Base-by-base conservation (phyloP, 345 rosid species). In the Reutealis trisperma region DNA sequence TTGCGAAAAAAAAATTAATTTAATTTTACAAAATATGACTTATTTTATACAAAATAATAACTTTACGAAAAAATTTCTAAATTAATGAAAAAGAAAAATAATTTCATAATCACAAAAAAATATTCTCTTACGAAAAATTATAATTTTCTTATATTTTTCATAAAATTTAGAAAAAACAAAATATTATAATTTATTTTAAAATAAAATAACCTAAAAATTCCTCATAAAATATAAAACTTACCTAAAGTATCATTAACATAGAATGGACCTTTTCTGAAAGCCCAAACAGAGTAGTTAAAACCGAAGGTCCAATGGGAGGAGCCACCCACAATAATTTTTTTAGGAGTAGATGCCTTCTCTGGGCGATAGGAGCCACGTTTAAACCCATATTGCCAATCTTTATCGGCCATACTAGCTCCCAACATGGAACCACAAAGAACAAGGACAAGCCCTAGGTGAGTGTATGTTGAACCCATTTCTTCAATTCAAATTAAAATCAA, bases 211-310 rank as follows among this genome's bases (percentile, higher is more conserved):
- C 5, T 34, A 34, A 34, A 34, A 34, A 34, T 1, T 2, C 5
- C 3, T 34, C 41, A 34, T 34, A 2, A 34, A 34, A n/a, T 6
- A 34, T 34, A 34, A 2, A 34, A 37, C 80, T 76, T 15, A 90
- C 93, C 97, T 5, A 93, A 86, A 42, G 86, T 79, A 58, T 90
- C 98, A 47, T 92, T 84, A 67, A 84, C 69, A 63, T 83, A 90
- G 76, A 86, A 89, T 3, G 98, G 97, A 8, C 83, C 85, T 18
- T 82, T 87, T 19, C 87, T 79, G 37, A 80, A 49, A 42, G 97
- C 92, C 98, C 95, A 92, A 2, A 78, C 77, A 1, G 81, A 63
- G 83, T 94, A 92, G 62, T 89, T 84, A 58, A 88, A 49, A 51
- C 95, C 97, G 45, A 84, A 90, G 4, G 24, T 80, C 97, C 95